Evolutionary conservation across 768 basidiomycete species (phyloP), one percentile per base, ranked within the genome.

Genomic region (Psilocybe azurescens): DNA sequence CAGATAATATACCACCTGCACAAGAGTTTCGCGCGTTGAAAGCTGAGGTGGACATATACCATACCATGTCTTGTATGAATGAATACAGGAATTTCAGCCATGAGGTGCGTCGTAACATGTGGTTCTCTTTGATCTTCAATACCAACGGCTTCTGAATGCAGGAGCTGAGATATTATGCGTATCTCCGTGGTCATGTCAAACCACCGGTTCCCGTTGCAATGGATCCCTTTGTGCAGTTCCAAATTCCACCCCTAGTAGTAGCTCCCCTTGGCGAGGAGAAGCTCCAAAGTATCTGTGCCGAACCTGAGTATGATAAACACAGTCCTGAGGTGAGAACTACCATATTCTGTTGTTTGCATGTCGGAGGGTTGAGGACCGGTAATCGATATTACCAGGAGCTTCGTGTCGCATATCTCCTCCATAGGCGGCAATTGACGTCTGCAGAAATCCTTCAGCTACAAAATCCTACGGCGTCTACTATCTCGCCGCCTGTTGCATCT

Each of bases 401-500:
- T 44, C 83, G 83, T 49, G 65, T 86, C 50, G 83, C 83, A 0
- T 81, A 64, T 58, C 61, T 77, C 36, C 70, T 74, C n/a, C 72
- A 75, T 44, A 75, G 79, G 0, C 79, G 80, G 41, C 81, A 84
- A 62, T 74, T 84, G 53, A 78, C 76, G 3, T 86, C 85, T 2
- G 67, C 72, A 5, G 78, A 81, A 58, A 69, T 77, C 46, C 13
- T 69, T 10, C 60, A 48, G 18, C 14, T 39, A 2, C 60, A 52
- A 41, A 49, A 56, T 48, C 55, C 65, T 30, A 46, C 62, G 30
- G 53, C 36, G 24, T 11, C 61, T 16, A 5, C 20, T 11, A 10
- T 49, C 13, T 16, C 44, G 4, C 49, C 54, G 18, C 38, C 51
- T 20, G 44, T n/a, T 5, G 24, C 54, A 28, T 13, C 47, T 5